Evolutionary conservation across 2,329 filamentous ascomycete genomes (phyloP), one percentile per base, ranked within the genome.

Genomic region (Albophoma yamanashiensis): DNA sequence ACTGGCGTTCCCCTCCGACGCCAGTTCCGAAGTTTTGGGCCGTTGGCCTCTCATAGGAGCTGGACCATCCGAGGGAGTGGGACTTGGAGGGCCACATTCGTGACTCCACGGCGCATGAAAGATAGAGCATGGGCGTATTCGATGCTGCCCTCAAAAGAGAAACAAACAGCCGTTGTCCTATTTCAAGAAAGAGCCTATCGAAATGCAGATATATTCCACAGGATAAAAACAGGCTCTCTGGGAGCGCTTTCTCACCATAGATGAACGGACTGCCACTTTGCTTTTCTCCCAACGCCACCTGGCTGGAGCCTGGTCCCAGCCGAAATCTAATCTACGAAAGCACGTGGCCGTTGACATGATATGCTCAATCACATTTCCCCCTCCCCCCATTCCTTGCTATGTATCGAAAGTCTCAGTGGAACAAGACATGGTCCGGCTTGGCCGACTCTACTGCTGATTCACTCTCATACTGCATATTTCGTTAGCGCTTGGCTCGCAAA

Each of bases 391-490:
- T 15, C 20, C 9, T n/a, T 38, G 31, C 20, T 36, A 36, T 53
- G 3, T 8, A n/a, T 53, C 27, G n/a, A 2, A 38, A 25, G 27
- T 22, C 36, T 69, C 59, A 79, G 58, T 79, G 78, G 63, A 79
- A 80, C 15, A 78, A 63, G 20, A 67, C 66, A 9, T 71, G 69
- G 40, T 68, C 68, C 34, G 71, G 67, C 60, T 65, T 70, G 64
- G 68, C 72, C 20, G 67, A 67, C 60, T 72, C 73, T 27, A 69
- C 70, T 40, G 69, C 62, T 3, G 67, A 67, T 53, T 77, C 71
- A 56, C 76, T 74, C 66, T 80, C 77, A 67, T 76, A 75, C 75
- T 78, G 58, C 40, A 52, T 17, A 27, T 5, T 43, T 31, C 15
- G 62, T 71, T 62, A 71, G 64, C 27, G 27, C 38, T 27, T 4